Conservation (phyloP, 192 early-diverging fungal species). For the Coemansia nantahalensis region DNA sequence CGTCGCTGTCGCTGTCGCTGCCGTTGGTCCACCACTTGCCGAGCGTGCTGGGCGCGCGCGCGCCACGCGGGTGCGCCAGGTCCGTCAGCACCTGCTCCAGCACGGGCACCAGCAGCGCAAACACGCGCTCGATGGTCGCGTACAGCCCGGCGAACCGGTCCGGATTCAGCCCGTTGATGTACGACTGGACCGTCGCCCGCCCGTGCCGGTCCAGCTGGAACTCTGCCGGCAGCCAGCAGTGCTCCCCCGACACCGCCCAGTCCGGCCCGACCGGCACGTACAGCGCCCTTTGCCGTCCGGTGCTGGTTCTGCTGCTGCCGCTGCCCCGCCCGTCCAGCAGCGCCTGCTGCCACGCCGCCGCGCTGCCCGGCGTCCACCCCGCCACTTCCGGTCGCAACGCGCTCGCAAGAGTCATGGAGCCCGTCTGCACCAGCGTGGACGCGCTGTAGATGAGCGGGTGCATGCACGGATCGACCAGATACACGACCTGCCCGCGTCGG, state of each 20-base stretch:
- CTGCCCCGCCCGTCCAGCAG: too few species aligned
- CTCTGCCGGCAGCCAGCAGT: constrained; percentile 60
- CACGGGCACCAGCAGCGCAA: constrained; percentile 55
- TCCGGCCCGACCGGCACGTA: too few species aligned
- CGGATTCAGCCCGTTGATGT: constrained; percentile 69
- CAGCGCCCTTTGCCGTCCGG: too few species aligned
- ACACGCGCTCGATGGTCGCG: constrained; percentile 29
- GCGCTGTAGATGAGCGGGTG: constrained; percentile 19
- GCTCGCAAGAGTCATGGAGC: too few species aligned
- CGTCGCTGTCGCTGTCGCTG: not conserved
- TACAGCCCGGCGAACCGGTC: constrained; percentile 42
- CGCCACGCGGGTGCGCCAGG: not conserved
- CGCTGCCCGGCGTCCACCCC: too few species aligned
- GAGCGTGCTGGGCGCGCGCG: not conserved
- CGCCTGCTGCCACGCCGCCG: too few species aligned
- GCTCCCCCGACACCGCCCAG: not conserved
- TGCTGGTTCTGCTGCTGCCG: too few species aligned
- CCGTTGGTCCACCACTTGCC: not conserved
- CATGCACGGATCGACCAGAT: constrained; percentile 46
- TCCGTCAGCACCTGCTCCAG: constrained; percentile 52
- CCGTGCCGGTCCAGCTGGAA: constrained; percentile 48
- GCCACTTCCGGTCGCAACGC: too few species aligned
- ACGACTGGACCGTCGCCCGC: constrained; percentile 40
- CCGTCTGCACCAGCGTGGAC: not conserved
- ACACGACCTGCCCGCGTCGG: constrained; percentile 39